Percentiles rank a stretch among this genome's conserved stretches.
phyloP scores from a whole-genome alignment of 257 asterid species.

The Solanum neorickii region DNA sequence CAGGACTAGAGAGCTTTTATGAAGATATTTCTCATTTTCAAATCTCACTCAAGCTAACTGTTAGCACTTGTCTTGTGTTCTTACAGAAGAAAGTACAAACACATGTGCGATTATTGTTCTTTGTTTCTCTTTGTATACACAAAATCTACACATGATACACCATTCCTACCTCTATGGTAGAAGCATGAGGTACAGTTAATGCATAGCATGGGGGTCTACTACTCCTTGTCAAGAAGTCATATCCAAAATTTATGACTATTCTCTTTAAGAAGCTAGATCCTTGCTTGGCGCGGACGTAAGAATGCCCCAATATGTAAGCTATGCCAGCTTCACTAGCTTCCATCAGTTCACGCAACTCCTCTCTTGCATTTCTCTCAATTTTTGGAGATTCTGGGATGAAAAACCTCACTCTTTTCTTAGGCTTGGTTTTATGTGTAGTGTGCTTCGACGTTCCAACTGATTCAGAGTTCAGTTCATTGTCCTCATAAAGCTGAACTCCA shows the following conservation, averaged over 20 bases:
- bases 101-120: not conserved
- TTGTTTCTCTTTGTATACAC: not conserved
- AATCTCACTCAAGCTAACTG: not conserved
- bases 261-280: slow-evolving; percentile 74
- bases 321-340: not conserved
- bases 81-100: not conserved
- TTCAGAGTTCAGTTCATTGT: slow-evolving; percentile 8
- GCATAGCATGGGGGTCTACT: slow-evolving; percentile 59
- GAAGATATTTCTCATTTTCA: not conserved
- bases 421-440: slow-evolving; percentile 14
- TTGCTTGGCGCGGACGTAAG: slow-evolving; percentile 61
- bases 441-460: slow-evolving; percentile 34
- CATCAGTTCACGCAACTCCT: slow-evolving; percentile 24
- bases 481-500: slow-evolving; percentile 6
- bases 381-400: slow-evolving; percentile 54
- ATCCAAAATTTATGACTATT: slow-evolving; percentile 60
- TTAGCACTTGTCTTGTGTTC: not conserved
- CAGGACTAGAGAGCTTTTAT: not conserved
- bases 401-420: not conserved
- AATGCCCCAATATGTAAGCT: slow-evolving; percentile 23
- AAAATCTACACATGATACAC: slow-evolving; percentile 53
- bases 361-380: slow-evolving; percentile 28
- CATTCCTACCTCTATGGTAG: slow-evolving; percentile 90
- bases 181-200: slow-evolving; percentile 65
- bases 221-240: slow-evolving; percentile 80